phyloP scores from a whole-genome alignment of 2,329 filamentous ascomycete genomes.

The Plectosphaerella cucumerina region DNA sequence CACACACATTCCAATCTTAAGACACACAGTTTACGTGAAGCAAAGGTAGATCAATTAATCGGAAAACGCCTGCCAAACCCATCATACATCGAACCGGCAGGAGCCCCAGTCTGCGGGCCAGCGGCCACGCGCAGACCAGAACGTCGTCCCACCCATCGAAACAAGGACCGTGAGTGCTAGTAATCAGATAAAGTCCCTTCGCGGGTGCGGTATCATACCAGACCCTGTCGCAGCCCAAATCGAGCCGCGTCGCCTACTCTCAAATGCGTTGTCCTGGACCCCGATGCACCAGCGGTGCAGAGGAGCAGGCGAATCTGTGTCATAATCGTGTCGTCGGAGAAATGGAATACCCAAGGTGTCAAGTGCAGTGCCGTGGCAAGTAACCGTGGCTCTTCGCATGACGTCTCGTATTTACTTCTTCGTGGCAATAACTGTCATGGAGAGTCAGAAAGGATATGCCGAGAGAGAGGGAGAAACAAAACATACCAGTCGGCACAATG shows the following conservation, averaged over 20 bases:
- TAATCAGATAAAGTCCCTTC: background rate
- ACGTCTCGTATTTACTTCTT: conserved; percentile 24
- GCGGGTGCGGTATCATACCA: background rate
- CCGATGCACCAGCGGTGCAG: no score
- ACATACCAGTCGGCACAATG: conserved; percentile 84
- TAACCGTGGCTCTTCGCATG: background rate
- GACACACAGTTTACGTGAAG: background rate
- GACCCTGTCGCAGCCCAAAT: background rate
- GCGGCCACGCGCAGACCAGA: background rate
- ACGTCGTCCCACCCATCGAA: conserved; percentile 17
- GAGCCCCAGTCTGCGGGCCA: no score
- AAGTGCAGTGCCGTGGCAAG: conserved; percentile 12
- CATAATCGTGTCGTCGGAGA: conserved; percentile 13
- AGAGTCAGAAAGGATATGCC: background rate
- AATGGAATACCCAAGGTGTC: conserved; percentile 15
- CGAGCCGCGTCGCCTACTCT: no score
- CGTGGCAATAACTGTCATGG: conserved; percentile 34
- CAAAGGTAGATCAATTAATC: conserved; percentile 34
- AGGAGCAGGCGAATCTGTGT: conserved; percentile 6
- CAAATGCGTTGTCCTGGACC: no score
- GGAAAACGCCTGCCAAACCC: conserved; percentile 39
- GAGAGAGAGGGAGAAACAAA: conserved; percentile 6
- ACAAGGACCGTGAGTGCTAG: conserved; percentile 19
- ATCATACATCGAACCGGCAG: conserved; percentile 36
- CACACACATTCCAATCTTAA: no score